Evolutionary conservation across 208 protist genomes (phyloP).

Genomic region (Wallacemonas sp.): DNA sequence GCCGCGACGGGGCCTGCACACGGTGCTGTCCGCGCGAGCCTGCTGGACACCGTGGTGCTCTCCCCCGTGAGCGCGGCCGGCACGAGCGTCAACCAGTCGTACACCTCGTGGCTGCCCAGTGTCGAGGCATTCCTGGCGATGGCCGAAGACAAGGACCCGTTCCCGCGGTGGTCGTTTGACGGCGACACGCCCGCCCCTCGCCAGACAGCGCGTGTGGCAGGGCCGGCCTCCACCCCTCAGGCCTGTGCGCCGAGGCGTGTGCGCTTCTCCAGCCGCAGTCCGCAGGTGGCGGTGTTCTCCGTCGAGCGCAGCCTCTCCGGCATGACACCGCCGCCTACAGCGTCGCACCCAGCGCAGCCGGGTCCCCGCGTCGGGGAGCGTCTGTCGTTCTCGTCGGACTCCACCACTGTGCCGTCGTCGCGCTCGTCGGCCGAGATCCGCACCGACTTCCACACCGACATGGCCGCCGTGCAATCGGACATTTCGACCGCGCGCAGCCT

Average conservation of each 20-base stretch:
- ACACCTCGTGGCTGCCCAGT: background rate
- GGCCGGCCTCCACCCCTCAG: background rate
- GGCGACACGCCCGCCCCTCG: background rate
- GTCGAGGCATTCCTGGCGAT: background rate
- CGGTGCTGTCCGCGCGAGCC: background rate
- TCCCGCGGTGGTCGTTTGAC: background rate
- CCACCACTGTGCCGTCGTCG: background rate
- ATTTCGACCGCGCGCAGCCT: background rate
- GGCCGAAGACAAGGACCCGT: background rate
- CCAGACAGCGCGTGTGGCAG: too few species aligned
- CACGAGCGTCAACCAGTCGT: background rate
- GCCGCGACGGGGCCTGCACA: background rate
- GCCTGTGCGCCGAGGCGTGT: constrained; percentile 22
- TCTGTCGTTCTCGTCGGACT: constrained; percentile 4
- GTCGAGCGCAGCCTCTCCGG: constrained; percentile 28
- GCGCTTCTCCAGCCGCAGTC: constrained; percentile 66
- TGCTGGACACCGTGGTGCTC: constrained; percentile 11
- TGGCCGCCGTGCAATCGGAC: background rate
- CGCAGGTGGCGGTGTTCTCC: constrained; percentile 44
- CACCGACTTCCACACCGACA: background rate
- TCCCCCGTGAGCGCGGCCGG: background rate
- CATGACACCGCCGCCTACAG: background rate
- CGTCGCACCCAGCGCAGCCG: background rate
- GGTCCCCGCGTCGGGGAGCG: too few species aligned
- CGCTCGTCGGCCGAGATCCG: constrained; percentile 10